phyloP scores from a whole-genome alignment of 306 rosid species.

The Casuarina glauca region DNA sequence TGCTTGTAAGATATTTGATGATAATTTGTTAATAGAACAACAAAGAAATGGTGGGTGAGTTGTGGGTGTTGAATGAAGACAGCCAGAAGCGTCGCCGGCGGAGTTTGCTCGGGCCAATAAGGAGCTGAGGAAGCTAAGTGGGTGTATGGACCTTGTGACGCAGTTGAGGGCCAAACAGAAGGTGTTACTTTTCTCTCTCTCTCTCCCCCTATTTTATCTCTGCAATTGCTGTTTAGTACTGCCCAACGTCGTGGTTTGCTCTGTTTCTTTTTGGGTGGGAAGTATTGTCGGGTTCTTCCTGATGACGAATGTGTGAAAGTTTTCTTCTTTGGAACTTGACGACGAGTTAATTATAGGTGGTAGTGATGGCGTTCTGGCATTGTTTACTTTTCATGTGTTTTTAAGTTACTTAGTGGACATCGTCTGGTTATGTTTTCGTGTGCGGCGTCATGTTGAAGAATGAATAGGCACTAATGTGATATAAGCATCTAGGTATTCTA shows the following conservation, averaged over 20 bases:
- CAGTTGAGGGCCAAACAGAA: constrained; percentile 71
- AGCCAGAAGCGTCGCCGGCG: constrained; percentile 78
- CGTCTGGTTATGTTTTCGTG: neutral
- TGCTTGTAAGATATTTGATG: neutral
- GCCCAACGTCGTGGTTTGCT: neutral
- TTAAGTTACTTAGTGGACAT: neutral
- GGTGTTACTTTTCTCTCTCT: constrained; percentile 40
- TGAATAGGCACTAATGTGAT: neutral
- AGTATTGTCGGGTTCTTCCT: neutral
- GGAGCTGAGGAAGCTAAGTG: constrained; percentile 80
- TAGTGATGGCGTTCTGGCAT: neutral
- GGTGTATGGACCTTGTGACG: constrained; percentile 61
- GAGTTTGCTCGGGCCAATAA: constrained; percentile 83
- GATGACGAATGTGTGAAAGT: neutral
- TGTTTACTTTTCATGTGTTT: neutral
- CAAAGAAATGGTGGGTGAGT: constrained; percentile 28
- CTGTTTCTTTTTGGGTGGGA: neutral
- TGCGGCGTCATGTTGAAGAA: neutral
- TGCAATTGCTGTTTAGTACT: neutral
- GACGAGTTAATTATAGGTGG: neutral
- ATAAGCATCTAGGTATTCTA: neutral
- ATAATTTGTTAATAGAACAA: neutral
- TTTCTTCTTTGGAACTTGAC: neutral
- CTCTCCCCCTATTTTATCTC: neutral
- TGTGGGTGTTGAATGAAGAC: constrained; percentile 60